Evolutionary conservation across 495 filamentous ascomycete genomes (phyloP).

Genomic region (Aspergillus kassunensis): DNA sequence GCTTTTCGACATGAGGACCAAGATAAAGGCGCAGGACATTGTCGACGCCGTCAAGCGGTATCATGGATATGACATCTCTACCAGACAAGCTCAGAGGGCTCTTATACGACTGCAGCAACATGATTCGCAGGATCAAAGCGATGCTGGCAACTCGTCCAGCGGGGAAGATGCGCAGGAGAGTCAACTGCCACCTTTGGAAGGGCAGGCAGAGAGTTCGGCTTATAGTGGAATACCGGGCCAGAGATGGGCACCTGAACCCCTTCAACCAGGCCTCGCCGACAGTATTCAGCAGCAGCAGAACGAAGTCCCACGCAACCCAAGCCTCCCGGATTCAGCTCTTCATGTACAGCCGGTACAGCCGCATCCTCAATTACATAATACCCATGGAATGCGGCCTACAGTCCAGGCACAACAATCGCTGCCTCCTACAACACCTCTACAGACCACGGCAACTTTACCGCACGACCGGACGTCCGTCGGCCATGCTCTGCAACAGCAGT

Average conservation of each 20-base stretch:
- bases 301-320: conserved; percentile 21
- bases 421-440: conserved; percentile 14
- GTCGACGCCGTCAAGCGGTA: conserved; percentile 44
- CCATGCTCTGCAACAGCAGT: conserved; percentile 16
- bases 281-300: conserved; percentile 20
- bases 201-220: conserved; percentile 12
- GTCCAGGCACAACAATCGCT: conserved; percentile 11
- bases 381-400: conserved; percentile 1
- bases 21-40: conserved; percentile 39
- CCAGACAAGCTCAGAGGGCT: conserved; percentile 44
- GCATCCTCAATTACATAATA: conserved; percentile 8
- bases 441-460: conserved; percentile 20
- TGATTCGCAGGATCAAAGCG: conserved; percentile 22
- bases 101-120: conserved; percentile 39
- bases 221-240: conserved; percentile 30
- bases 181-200: conserved; percentile 17
- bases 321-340: conserved; percentile 17
- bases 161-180: conserved; percentile 20
- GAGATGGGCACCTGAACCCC: conserved; percentile 35
- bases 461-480: conserved; percentile 21
- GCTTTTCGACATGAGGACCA: conserved; percentile 41
- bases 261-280: conserved; percentile 28
- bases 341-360: conserved; percentile 25
- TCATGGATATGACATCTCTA: conserved; percentile 46
- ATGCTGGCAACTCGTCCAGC: conserved; percentile 20